phyloP scores from a whole-genome alignment of 805 yeast species.

The Candida insectorum region DNA sequence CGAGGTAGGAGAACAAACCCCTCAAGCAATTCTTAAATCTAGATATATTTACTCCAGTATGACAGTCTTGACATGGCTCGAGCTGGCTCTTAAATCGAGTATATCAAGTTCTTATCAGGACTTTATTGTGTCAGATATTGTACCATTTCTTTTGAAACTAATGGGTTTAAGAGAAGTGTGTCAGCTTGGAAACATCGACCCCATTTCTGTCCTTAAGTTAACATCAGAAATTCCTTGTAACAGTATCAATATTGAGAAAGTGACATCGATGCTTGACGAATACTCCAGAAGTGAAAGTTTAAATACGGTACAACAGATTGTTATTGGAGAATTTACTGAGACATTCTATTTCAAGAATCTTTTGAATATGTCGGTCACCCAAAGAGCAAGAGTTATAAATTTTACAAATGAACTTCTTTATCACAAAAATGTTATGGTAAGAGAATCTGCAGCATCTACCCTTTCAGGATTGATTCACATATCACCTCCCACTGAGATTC shows the following conservation, averaged over 20 bases:
- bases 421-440: constrained; percentile 66
- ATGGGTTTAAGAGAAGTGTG: constrained; percentile 77
- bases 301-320: constrained; percentile 50
- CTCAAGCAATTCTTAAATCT: constrained; percentile 58
- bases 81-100: constrained; percentile 51
- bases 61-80: constrained; percentile 61
- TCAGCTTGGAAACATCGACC: constrained; percentile 59
- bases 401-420: constrained; percentile 53
- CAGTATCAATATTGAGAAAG: constrained; percentile 14
- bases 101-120: constrained; percentile 52
- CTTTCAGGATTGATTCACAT: constrained; percentile 79
- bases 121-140: constrained; percentile 44
- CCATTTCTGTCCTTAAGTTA: constrained; percentile 42
- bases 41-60: constrained; percentile 62
- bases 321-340: constrained; percentile 68
- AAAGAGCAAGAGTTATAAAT: constrained; percentile 48
- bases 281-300: constrained; percentile 26
- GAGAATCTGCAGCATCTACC: constrained; percentile 69
- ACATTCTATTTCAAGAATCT: constrained; percentile 68
- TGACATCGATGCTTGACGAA: constrained; percentile 39
- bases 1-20: constrained; percentile 33
- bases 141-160: constrained; percentile 68
- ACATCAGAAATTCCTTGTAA: constrained; percentile 43
- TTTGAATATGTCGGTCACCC: constrained; percentile 46
- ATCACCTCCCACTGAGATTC: constrained; percentile 46